A percentile compares a stretch with the other conserved stretches of the same genome.
phyloP scores from a whole-genome alignment of 768 basidiomycete species.

The Suillus weaverae region DNA sequence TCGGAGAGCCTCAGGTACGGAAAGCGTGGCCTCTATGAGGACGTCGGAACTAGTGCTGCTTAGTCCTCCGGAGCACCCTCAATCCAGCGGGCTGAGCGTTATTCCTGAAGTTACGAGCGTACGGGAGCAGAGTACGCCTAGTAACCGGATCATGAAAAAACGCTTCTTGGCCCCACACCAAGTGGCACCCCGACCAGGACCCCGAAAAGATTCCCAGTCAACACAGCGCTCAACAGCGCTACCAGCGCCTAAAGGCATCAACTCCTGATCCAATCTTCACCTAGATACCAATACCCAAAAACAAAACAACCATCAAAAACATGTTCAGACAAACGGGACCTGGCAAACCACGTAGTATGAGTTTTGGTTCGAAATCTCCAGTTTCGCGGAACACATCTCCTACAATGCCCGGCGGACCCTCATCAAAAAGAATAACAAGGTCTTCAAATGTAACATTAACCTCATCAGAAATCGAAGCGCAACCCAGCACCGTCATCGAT shows the following conservation, averaged over 20 bases:
- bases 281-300: background rate
- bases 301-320: background rate
- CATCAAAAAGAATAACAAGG: background rate
- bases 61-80: constrained; percentile 40
- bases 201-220: background rate
- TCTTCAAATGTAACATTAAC: background rate
- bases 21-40: constrained; percentile 46
- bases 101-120: constrained; percentile 56
- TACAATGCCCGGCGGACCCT: background rate
- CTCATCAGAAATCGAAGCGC: background rate
- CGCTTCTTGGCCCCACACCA: background rate
- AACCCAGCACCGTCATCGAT: background rate
- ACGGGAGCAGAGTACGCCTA: too few relatives aligned
- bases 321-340: background rate
- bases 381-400: background rate
- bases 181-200: background rate
- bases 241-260: background rate
- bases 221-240: background rate
- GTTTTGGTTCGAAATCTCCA: background rate
- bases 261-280: too few relatives aligned
- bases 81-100: constrained; percentile 45
- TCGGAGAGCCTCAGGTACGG: constrained; percentile 48
- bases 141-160: too few relatives aligned
- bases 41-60: constrained; percentile 56
- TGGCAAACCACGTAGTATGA: background rate